Percentiles rank a stretch among this genome's conserved stretches.
Evolutionary conservation across 75 land plant genomes (phyloP).

Genomic region (Chamaecyparis obtusa): DNA sequence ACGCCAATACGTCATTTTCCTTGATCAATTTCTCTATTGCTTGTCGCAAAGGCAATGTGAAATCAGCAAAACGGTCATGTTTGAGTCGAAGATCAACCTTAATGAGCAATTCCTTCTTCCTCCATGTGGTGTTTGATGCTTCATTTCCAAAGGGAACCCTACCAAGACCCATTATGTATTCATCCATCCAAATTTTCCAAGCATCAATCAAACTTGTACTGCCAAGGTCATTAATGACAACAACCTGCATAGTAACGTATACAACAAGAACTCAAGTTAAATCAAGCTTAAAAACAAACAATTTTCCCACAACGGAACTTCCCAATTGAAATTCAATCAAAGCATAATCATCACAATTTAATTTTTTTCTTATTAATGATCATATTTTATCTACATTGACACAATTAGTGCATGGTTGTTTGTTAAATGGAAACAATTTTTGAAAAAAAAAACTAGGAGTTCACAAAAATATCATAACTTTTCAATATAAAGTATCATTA

Average conservation of each 20-base stretch:
- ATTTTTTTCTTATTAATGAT: neutral
- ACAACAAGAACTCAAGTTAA: neutral
- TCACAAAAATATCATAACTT: neutral
- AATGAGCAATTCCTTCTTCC: slow-evolving; percentile 29
- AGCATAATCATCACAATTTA: neutral
- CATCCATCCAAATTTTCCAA: slow-evolving; percentile 97
- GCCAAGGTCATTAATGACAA: slow-evolving; percentile 56
- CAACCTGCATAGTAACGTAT: slow-evolving; percentile 38
- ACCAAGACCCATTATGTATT: slow-evolving; percentile 64
- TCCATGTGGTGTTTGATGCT: slow-evolving; percentile 74
- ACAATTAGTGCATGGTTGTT: neutral
- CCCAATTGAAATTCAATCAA: neutral
- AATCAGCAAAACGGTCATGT: slow-evolving; percentile 57
- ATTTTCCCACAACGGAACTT: neutral
- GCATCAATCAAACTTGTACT: slow-evolving; percentile 55
- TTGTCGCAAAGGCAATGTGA: slow-evolving; percentile 70
- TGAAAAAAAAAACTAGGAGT: neutral
- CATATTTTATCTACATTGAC: neutral
- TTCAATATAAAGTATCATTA: neutral
- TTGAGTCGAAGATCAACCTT: slow-evolving; percentile 77
- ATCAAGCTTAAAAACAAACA: neutral
- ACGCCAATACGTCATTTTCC: slow-evolving; percentile 77
- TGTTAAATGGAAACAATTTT: neutral
- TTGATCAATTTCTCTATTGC: slow-evolving; percentile 78
- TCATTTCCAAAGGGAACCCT: slow-evolving; percentile 85